Evolutionary conservation across 139 green algal genomes (phyloP).

Genomic region (Yamagishiella unicocca): DNA sequence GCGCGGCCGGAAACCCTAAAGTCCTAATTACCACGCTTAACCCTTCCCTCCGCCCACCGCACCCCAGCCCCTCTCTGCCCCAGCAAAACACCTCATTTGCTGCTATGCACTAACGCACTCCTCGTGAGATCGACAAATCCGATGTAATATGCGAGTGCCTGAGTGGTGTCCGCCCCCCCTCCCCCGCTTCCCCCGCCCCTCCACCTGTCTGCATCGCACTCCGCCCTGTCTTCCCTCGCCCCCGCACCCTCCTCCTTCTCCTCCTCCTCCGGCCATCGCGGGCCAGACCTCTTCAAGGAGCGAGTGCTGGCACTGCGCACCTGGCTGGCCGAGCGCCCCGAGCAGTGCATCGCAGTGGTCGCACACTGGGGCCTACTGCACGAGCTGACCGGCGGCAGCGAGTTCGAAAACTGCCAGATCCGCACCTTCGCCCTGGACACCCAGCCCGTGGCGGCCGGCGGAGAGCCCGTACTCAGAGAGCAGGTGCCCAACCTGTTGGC

Average conservation of each 20-base stretch:
- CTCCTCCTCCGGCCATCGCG: too few species aligned
- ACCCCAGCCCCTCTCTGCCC: too few species aligned
- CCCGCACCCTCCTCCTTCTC: neutral
- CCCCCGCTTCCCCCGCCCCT: neutral
- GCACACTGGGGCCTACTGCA: conserved; percentile 71
- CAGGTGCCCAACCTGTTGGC: neutral
- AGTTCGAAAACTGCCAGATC: conserved; percentile 55
- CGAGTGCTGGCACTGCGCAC: conserved; percentile 59
- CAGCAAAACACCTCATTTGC: too few species aligned
- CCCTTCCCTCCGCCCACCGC: too few species aligned
- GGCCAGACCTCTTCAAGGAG: conserved; percentile 46
- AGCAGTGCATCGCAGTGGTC: conserved; percentile 69
- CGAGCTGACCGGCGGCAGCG: conserved; percentile 55
- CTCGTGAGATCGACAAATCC: too few species aligned
- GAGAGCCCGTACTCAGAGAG: neutral
- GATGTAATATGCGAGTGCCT: too few species aligned
- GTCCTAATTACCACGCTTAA: too few species aligned
- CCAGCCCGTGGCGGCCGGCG: neutral
- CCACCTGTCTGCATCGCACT: too few species aligned
- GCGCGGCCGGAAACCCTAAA: too few species aligned
- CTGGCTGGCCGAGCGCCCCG: conserved; percentile 62
- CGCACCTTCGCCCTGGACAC: neutral
- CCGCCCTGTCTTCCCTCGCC: neutral
- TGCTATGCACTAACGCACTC: too few species aligned
- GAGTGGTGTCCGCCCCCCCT: too few species aligned